Conservation (phyloP, 352 stramenopile genomes). For the Phytophthora litchii region DNA sequence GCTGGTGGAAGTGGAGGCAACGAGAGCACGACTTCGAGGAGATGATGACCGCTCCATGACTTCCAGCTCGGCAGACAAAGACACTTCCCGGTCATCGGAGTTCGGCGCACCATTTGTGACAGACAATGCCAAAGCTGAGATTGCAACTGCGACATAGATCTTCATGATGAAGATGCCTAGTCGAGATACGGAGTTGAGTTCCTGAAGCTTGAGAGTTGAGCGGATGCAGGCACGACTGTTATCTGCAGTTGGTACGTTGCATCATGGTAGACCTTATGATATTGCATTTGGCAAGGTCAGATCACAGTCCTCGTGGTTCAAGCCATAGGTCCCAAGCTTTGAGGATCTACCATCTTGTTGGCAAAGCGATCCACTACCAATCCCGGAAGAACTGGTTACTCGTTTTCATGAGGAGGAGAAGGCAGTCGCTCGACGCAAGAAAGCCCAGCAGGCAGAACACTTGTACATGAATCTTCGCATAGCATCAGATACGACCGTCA, state of each 20-base stretch:
- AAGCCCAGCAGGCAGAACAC: slow-evolving; percentile 80
- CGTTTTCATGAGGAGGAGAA: slow-evolving; percentile 86
- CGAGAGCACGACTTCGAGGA: slow-evolving; percentile 17
- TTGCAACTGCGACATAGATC: too few relatives aligned
- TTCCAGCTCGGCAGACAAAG: slow-evolving; percentile 26
- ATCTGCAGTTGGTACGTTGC: too few relatives aligned
- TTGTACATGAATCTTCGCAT: slow-evolving; percentile 84
- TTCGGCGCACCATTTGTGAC: not conserved
- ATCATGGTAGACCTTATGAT: too few relatives aligned
- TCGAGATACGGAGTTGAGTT: too few relatives aligned
- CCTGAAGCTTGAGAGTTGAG: too few relatives aligned
- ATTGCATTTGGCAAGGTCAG: too few relatives aligned
- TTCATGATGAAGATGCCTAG: too few relatives aligned
- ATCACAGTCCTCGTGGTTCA: too few relatives aligned
- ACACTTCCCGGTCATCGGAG: slow-evolving; percentile 18
- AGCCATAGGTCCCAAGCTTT: too few relatives aligned
- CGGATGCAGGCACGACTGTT: too few relatives aligned
- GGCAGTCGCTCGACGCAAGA: slow-evolving; percentile 68
- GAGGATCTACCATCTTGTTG: slow-evolving; percentile 3
- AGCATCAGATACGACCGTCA: slow-evolving; percentile 72
- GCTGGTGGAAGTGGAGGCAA: slow-evolving; percentile 5
- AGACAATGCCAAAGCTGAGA: not conserved
- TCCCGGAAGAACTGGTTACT: slow-evolving; percentile 59
- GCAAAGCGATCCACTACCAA: slow-evolving; percentile 48
- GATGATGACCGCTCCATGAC: slow-evolving; percentile 6